Evolutionary conservation across 352 stramenopile species (phyloP).

Genomic region (Phytopythium chamaehyphon): DNA sequence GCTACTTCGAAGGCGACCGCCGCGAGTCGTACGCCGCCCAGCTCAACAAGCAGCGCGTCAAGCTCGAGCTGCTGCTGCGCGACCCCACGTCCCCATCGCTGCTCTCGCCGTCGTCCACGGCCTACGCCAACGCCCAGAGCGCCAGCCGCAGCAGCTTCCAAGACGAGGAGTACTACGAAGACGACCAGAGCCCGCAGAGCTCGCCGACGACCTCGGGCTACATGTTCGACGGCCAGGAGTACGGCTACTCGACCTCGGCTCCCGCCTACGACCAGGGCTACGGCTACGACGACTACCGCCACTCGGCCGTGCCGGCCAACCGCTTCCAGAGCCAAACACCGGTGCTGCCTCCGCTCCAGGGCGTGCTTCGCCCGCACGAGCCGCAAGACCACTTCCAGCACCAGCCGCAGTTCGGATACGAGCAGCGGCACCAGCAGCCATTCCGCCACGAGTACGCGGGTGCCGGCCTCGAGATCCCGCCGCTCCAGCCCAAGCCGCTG

Average conservation of each 20-base stretch:
- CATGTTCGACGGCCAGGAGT: slow-evolving; percentile 1
- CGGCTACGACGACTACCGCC: background rate
- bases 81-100: slow-evolving; percentile 38
- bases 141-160: slow-evolving; percentile 8
- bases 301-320: background rate
- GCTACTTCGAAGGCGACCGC: slow-evolving; percentile 65
- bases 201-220: background rate
- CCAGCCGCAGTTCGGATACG: slow-evolving; percentile 5
- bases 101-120: slow-evolving; percentile 1
- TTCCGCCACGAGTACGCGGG: background rate
- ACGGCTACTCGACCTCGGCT: background rate
- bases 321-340: too few relatives aligned
- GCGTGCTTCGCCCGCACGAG: slow-evolving; percentile 1
- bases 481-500: slow-evolving; percentile 29
- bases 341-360: background rate
- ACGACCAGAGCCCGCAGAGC: background rate
- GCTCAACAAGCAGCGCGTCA: slow-evolving; percentile 70
- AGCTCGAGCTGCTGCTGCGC: slow-evolving; percentile 58
- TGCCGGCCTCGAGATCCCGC: slow-evolving; percentile 19
- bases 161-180: slow-evolving; percentile 4
- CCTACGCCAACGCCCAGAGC: background rate
- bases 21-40: slow-evolving; percentile 70
- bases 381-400: background rate
- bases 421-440: background rate
- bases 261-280: background rate